These are phyloP conservation scores for Pythium folliculosum DNA, from an alignment of 352 stramenopile species.

Conservation along the genomic window DNA sequence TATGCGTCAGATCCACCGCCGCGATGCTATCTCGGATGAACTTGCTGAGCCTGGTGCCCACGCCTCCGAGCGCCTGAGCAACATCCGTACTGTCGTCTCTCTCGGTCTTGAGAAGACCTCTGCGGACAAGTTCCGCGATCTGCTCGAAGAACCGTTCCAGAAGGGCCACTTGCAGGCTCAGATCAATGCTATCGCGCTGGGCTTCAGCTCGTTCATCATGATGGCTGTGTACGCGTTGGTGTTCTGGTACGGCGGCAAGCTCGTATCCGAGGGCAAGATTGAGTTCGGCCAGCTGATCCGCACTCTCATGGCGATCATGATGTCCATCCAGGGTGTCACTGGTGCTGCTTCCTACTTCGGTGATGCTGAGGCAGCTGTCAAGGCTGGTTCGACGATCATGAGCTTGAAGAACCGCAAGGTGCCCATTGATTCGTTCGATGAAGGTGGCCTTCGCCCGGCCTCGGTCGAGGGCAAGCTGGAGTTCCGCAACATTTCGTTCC, in stretches of 20 bases:
- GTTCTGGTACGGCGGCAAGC: constrained; percentile 49
- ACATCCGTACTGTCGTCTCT: constrained; percentile 38
- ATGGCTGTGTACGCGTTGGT: constrained; percentile 39
- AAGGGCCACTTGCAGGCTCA: constrained; percentile 25
- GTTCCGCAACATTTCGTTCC: constrained; percentile 71
- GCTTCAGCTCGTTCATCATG: constrained; percentile 57
- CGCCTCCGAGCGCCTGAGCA: constrained; percentile 35
- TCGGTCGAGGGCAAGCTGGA: constrained; percentile 38
- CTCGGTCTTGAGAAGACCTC: constrained; percentile 28
- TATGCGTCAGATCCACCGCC: constrained; percentile 19
- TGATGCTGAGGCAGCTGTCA: constrained; percentile 45
- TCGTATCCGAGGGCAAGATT: constrained; percentile 35
- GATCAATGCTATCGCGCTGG: constrained; percentile 43
- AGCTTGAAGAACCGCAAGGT: constrained; percentile 31
- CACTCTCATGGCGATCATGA: constrained; percentile 42
- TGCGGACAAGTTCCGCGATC: constrained; percentile 18
- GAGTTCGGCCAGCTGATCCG: constrained; percentile 37
- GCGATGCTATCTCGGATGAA: constrained; percentile 9
- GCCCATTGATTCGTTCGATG: constrained; percentile 39
- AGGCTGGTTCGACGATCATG: constrained; percentile 31
- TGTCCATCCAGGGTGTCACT: constrained; percentile 31
- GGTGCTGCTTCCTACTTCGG: constrained; percentile 57
- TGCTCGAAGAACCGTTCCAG: constrained; percentile 27
- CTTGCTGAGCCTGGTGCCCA: constrained; percentile 31
- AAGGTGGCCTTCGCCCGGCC: constrained; percentile 20